Evolutionary conservation across 2,329 filamentous ascomycete species (phyloP), one percentile per base, ranked within the genome.

Genomic region (Microcera coccophila): DNA sequence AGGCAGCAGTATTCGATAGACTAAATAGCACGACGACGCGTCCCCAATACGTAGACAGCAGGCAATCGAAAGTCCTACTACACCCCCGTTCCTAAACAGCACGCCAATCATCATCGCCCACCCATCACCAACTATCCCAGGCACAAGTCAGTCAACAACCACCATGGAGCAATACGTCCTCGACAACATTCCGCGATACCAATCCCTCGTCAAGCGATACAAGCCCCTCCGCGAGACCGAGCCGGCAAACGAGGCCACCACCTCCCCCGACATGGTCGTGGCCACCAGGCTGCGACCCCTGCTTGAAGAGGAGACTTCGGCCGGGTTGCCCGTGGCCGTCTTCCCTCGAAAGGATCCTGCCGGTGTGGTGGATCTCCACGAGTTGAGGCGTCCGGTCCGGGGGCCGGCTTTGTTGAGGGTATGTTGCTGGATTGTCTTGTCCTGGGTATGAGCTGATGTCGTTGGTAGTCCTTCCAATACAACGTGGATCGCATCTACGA

Each of bases 251-350:
- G 45, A 52, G 12, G 36, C 18, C 8, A 39, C 36, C 9, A 15
- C 48, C 11, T 53, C 45, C 2, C 38, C 50, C 3, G 59, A 66
- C 28, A 65, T 69, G 32, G 50, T 64, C 14, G 66, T 71, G 12
- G 58, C 61, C 18, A 55, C 64, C n/a, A 54, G 67, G 1, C 52
- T 71, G 22, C 60, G 66, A 2, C 68, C 67, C 0, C 55, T 68
- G 38, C 48, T 66, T 0, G 55, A 62, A 0, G 63, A 69, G 0
- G 68, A 70, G 34, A 32, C 45, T 12, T 41, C 51, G 4, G 52
- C 56, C 1, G 63, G 60, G 5, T 61, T 67, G 16, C 57, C 60
- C 1, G 38, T 39, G 11, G 56, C 54, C 2, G 49, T 66, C 2
- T 60, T 61, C 28, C 49, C 52, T 5, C 60, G 64, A 1, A 3